Evolutionary conservation across 345 rosid genomes (phyloP).

Genomic region (Acer saccharum): DNA sequence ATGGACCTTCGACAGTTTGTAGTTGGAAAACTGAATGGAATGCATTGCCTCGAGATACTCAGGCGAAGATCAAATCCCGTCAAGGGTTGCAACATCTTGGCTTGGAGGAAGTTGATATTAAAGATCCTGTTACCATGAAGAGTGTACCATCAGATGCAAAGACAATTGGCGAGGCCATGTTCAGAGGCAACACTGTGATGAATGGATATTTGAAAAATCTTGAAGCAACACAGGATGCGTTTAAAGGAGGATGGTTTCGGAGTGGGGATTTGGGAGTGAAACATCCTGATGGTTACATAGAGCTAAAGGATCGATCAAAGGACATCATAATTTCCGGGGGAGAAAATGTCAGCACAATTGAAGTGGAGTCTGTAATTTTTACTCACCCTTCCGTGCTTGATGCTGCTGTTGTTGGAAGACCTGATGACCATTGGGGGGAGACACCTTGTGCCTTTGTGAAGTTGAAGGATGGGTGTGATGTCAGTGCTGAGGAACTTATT

Average conservation of each 20-base stretch:
- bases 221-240: constrained; percentile 62
- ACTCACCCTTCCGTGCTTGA: constrained; percentile 68
- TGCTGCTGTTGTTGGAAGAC: constrained; percentile 77
- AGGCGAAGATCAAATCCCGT: constrained; percentile 61
- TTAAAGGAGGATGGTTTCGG: constrained; percentile 73
- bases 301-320: constrained; percentile 73
- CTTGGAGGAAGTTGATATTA: constrained; percentile 61
- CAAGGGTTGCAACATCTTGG: constrained; percentile 71
- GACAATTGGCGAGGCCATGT: constrained; percentile 70
- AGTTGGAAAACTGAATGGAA: constrained; percentile 82
- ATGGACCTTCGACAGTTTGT: constrained; percentile 74
- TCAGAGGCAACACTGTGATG: constrained; percentile 85
- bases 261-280: constrained; percentile 76
- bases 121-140: constrained; percentile 57
- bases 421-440: constrained; percentile 79
- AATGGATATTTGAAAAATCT: constrained; percentile 66
- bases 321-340: constrained; percentile 81
- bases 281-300: constrained; percentile 72
- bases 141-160: constrained; percentile 67
- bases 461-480: constrained; percentile 49
- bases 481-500: constrained; percentile 50
- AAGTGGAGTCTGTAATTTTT: constrained; percentile 67
- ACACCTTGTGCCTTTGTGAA: constrained; percentile 79
- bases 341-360: constrained; percentile 74
- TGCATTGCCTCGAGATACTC: constrained; percentile 44